These are phyloP conservation scores for Solanum pinnatisectum DNA, from an alignment of 257 asterid species.

Conservation along the genomic window DNA sequence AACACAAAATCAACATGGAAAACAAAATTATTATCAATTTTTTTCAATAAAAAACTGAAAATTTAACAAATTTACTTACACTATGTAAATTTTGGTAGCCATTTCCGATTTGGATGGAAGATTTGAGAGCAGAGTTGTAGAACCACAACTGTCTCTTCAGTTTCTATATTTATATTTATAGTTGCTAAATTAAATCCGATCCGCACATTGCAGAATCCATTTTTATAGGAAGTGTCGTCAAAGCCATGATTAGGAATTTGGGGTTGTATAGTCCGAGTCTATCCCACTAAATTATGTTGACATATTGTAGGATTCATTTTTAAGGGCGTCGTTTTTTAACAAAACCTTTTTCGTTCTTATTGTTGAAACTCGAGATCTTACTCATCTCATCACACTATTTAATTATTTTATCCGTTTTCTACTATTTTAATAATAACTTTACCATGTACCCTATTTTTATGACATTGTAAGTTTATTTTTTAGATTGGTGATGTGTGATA, in stretches of 20 bases:
- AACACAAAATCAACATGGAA: neutral
- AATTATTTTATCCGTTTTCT: neutral
- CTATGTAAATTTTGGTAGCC: slow-evolving; percentile 65
- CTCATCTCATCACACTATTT: neutral
- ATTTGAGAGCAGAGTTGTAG: neutral
- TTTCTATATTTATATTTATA: neutral
- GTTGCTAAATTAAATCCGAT: neutral
- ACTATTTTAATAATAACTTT: neutral
- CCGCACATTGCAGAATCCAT: neutral
- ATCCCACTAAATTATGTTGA: neutral
- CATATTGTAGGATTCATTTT: neutral
- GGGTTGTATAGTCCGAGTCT: neutral
- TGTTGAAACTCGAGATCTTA: neutral
- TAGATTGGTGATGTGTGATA: neutral
- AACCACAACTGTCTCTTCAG: neutral
- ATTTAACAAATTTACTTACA: slow-evolving; percentile 28
- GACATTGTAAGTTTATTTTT: neutral
- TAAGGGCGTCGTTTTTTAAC: neutral
- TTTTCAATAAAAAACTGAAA: neutral
- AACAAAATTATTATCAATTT: neutral
- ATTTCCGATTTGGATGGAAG: slow-evolving; percentile 11
- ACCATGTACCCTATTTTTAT: fast-evolving
- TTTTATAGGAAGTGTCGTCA: neutral
- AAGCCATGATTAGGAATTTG: too few species aligned
- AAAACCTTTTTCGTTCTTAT: neutral